Base-by-base conservation (phyloP, 2,329 filamentous ascomycete genomes). In the Scedosporium apiospermum region DNA sequence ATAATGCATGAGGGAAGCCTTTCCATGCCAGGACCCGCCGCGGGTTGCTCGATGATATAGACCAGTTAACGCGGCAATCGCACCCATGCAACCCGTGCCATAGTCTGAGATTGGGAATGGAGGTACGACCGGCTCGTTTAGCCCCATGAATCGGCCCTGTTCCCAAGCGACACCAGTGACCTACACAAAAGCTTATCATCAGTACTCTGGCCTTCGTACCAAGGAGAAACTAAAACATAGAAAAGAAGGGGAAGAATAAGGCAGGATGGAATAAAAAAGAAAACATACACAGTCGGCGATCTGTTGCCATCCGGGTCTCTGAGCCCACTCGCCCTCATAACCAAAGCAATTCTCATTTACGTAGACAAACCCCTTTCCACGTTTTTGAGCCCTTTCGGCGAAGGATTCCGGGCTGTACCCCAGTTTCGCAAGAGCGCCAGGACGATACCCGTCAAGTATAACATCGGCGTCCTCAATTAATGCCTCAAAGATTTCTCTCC, bases 271-370 rank as follows among this genome's bases (percentile, higher is more conserved):
- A 21, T 10, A 26, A 26, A 26, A 26, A 14, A 53, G 12, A 38
- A 53, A 21, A 57, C 53, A 23, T 27, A 57, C 86, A 62, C 81
- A 64, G 44, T 90, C 88, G 16, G 86, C 86, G 66, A 88, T 88
- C 67, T 88, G 86, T 68, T 88, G 88, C 88, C 88, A 90, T 6
- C 88, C 88, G 6, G 87, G 82, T 3, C 87, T 78, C 7, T 75
- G 73, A 1, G 82, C 80, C 53, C 53, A 57, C 23, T 57, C 53
- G 23, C 53, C 53, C 23, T 57, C 16, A 87, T 87, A 90, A 0
- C 88, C 88, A 67, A 90, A 90, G 70, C 88, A 90, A 70, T 90
- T 86, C 71, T 90, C 88, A 41, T 83, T 81, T 6, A 89, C 85
- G 67, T 89, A 88, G 4, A 90, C 79, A 38, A 87, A 82, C 1